Evolutionary conservation across 768 basidiomycete species (phyloP).

Genomic region (Guyanaporus albipodus): DNA sequence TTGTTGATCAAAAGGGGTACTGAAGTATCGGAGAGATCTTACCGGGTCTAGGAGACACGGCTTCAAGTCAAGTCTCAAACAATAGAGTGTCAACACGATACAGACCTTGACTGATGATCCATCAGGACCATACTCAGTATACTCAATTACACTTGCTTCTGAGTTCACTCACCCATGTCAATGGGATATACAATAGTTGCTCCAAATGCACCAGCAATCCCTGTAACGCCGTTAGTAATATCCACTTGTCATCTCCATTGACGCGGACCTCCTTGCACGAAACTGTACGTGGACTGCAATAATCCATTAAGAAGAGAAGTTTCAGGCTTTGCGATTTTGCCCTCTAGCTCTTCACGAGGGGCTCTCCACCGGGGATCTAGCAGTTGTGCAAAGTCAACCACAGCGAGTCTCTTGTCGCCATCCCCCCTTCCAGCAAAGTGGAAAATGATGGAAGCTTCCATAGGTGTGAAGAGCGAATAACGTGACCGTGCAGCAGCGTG

Average conservation of each 20-base stretch:
- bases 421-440: slow-evolving; percentile 91
- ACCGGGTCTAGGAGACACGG: slow-evolving; percentile 52
- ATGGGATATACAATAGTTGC: slow-evolving; percentile 99
- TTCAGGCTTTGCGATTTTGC: slow-evolving; percentile 26
- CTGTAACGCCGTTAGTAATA: slow-evolving; percentile 35
- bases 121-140: slow-evolving; percentile 13
- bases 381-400: slow-evolving; percentile 89
- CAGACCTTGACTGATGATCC: slow-evolving; percentile 64
- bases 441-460: slow-evolving; percentile 98
- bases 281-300: slow-evolving; percentile 77
- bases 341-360: slow-evolving; percentile 53
- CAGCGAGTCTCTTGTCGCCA: slow-evolving; percentile 63
- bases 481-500: slow-evolving; percentile 82
- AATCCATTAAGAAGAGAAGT: slow-evolving; percentile 52
- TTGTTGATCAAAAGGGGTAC: neutral
- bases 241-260: neutral
- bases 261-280: slow-evolving; percentile 72
- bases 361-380: slow-evolving; percentile 87
- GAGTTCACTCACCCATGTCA: slow-evolving; percentile 66
- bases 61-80: slow-evolving; percentile 8
- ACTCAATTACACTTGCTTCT: neutral
- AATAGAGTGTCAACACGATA: slow-evolving; percentile 1
- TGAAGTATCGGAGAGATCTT: slow-evolving; percentile 8
- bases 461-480: slow-evolving; percentile 93
- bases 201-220: slow-evolving; percentile 89